A percentile compares a stretch with the other conserved stretches of the same genome.
Conservation (phyloP, 73 alveolate species). For the Diophrys appendiculata region DNA sequence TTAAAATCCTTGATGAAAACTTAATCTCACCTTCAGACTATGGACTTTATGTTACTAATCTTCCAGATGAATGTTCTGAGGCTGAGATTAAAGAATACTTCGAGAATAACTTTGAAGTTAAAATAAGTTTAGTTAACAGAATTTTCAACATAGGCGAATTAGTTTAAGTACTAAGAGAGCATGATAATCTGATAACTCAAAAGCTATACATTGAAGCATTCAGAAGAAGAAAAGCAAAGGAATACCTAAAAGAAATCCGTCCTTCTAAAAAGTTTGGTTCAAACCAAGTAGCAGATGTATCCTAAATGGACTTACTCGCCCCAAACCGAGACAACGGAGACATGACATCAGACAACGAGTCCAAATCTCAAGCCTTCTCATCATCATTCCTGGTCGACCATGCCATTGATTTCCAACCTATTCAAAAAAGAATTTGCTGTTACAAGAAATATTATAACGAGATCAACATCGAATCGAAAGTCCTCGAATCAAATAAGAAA, state of each 20-base stretch:
- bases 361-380: too few species aligned
- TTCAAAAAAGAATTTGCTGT: not conserved
- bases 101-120: not conserved
- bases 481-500: not conserved
- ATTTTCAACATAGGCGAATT: constrained; percentile 22
- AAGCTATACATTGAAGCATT: constrained; percentile 6
- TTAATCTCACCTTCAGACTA: constrained; percentile 27
- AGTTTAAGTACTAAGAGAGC: not conserved
- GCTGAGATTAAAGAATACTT: constrained; percentile 28
- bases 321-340: constrained; percentile 3
- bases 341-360: not conserved
- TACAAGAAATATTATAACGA: not conserved
- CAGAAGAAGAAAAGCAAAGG: not conserved
- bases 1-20: constrained; percentile 13
- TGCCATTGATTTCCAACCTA: too few species aligned
- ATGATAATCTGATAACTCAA: not conserved
- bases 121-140: not conserved
- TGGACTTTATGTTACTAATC: constrained; percentile 10
- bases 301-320: not conserved
- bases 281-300: not conserved
- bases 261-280: too few species aligned
- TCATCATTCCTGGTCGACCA: too few species aligned
- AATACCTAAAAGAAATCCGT: too few species aligned
- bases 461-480: not conserved
- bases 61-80: constrained; percentile 10